phyloP scores from a whole-genome alignment of 2,329 filamentous ascomycete genomes.

The Arachnomyces sp. region DNA sequence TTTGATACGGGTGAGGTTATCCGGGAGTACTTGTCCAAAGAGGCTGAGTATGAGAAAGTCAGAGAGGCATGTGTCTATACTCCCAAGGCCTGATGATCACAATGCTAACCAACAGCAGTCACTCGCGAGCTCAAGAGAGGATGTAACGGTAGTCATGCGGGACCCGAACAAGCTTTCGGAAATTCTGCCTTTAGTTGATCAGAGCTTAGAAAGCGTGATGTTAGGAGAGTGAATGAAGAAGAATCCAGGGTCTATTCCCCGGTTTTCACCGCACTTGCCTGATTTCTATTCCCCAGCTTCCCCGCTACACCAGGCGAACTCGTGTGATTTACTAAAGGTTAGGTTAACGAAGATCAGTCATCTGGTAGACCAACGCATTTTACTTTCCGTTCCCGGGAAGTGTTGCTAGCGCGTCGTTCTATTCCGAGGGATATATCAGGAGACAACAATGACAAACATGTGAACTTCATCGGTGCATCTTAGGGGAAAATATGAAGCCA shows the following conservation, averaged over 20 bases:
- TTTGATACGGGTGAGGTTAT: conserved; percentile 72
- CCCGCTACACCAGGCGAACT: background rate
- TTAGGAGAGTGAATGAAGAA: conserved; percentile 18
- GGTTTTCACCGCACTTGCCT: background rate
- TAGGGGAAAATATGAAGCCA: no score
- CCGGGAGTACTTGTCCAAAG: conserved; percentile 81
- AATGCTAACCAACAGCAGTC: conserved; percentile 24
- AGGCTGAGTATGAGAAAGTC: conserved; percentile 70
- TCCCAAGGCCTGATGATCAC: no score
- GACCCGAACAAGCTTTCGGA: conserved; percentile 70
- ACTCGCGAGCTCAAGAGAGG: conserved; percentile 55
- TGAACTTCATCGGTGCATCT: no score
- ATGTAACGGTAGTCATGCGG: conserved; percentile 65
- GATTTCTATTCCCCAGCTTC: background rate
- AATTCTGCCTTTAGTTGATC: conserved; percentile 62
- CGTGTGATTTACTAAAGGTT: conserved; percentile 6
- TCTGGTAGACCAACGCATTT: background rate
- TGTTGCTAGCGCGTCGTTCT: no score
- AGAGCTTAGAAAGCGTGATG: conserved; percentile 50
- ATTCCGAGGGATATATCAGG: no score
- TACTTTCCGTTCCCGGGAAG: no score
- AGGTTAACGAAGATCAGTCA: background rate
- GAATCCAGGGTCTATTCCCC: conserved; percentile 5
- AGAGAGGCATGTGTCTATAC: conserved; percentile 49
- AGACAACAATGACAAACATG: no score